Percentiles rank a stretch among this genome's conserved stretches.
phyloP scores from a whole-genome alignment of 139 green algal genomes.

The Micractinium sp. region DNA sequence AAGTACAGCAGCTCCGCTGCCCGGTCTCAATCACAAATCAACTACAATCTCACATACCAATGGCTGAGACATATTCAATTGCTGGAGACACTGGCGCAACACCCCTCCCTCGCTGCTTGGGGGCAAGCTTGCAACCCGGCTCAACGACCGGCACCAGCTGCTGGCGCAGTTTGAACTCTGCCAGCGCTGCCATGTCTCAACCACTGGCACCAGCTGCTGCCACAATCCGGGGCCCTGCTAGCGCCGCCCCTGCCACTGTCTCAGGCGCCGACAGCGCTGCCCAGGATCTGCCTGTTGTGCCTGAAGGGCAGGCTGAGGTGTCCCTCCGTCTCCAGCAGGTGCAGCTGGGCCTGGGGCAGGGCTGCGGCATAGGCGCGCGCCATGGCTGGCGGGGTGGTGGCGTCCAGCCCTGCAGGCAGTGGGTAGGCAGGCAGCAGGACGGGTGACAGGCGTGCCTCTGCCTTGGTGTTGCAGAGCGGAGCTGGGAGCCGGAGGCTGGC shows the following conservation, averaged over 20 bases:
- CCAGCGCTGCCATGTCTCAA: too few relatives aligned
- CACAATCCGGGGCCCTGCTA: too few relatives aligned
- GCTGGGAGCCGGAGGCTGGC: background rate
- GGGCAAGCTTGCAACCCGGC: too few relatives aligned
- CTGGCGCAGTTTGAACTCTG: background rate
- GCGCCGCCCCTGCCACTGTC: too few relatives aligned
- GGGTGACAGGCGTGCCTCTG: background rate
- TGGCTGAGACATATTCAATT: too few relatives aligned
- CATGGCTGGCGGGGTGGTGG: constrained; percentile 23
- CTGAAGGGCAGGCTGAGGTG: constrained; percentile 27
- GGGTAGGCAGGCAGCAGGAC: background rate
- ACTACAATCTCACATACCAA: too few relatives aligned
- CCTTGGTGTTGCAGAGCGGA: too few relatives aligned
- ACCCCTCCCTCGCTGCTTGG: too few relatives aligned
- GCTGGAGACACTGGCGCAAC: too few relatives aligned
- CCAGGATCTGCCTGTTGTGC: constrained; percentile 21
- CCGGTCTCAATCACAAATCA: too few relatives aligned
- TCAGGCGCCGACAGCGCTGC: background rate
- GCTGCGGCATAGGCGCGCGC: background rate
- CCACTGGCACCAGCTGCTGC: too few relatives aligned
- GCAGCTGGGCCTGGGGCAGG: constrained; percentile 2
- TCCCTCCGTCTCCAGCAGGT: background rate
- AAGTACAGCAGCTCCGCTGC: too few relatives aligned
- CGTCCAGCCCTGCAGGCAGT: background rate
- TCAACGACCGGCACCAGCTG: background rate